A percentile compares a stretch with the other conserved stretches of the same genome.
Evolutionary conservation across 2,329 filamentous ascomycete genomes (phyloP).

Genomic region (Chaetomiaceae sp.): DNA sequence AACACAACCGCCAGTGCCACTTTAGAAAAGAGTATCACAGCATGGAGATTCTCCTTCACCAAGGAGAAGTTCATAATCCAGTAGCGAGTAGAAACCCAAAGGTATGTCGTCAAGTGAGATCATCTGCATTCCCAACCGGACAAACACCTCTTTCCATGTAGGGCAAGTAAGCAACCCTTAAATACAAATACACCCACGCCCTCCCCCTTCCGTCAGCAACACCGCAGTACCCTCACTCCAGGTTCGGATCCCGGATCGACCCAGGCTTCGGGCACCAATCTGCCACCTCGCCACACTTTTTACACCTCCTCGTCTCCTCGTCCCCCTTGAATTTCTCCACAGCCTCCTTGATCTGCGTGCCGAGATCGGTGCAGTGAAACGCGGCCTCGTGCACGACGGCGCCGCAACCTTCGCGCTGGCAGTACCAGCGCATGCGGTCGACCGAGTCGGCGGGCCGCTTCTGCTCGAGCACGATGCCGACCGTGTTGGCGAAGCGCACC

Average conservation of each 20-base stretch:
- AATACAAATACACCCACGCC: conserved; percentile 2
- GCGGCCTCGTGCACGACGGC: conserved; percentile 76
- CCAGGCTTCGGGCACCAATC: conserved; percentile 62
- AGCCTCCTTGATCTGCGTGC: conserved; percentile 89
- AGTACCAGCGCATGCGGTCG: conserved; percentile 91
- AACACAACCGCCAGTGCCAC: too few relatives aligned
- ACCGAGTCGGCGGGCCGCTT: conserved; percentile 63
- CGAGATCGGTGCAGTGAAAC: conserved; percentile 86
- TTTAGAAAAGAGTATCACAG: too few relatives aligned
- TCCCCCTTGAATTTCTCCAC: conserved; percentile 74
- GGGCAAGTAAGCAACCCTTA: too few relatives aligned
- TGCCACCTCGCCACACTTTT: conserved; percentile 70
- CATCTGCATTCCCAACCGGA: too few relatives aligned
- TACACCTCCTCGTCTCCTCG: conserved; percentile 67
- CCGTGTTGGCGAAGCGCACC: conserved; percentile 85
- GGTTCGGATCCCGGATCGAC: conserved; percentile 56
- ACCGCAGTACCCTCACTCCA: conserved; percentile 31
- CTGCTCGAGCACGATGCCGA: conserved; percentile 92
- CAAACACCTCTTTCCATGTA: too few relatives aligned
- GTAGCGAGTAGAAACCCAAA: too few relatives aligned
- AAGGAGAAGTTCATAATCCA: too few relatives aligned
- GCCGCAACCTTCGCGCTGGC: conserved; percentile 53
- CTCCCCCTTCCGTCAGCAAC: too few relatives aligned
- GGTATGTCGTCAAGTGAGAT: too few relatives aligned
- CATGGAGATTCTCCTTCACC: too few relatives aligned